phyloP scores from a whole-genome alignment of 192 early-diverging fungal genomes.

The Entophlyctis luteolus region DNA sequence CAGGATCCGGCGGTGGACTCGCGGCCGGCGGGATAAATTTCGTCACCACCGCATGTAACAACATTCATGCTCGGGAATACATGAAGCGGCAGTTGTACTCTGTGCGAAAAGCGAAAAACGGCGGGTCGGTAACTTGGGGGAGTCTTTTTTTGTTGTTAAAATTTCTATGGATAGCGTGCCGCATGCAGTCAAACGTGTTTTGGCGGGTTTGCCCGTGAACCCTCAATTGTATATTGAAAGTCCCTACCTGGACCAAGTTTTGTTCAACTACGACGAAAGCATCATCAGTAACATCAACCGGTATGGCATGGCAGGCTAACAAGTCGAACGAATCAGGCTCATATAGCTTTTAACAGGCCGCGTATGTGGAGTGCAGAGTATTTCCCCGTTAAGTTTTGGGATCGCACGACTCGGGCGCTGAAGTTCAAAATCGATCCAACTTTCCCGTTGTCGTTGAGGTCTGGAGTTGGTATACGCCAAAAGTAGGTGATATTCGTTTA shows the following conservation, averaged over 20 bases:
- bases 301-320: constrained; percentile 33
- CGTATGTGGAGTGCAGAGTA: constrained; percentile 50
- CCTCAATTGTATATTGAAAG: constrained; percentile 61
- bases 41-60: constrained; percentile 50
- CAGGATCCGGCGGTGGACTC: neutral
- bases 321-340: neutral
- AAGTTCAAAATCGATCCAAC: constrained; percentile 58
- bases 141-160: too few species aligned
- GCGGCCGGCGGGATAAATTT: too few species aligned
- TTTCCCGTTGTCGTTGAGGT: constrained; percentile 9
- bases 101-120: constrained; percentile 65
- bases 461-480: neutral
- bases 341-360: neutral
- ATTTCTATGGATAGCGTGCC: constrained; percentile 33
- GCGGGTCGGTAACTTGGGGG: constrained; percentile 66
- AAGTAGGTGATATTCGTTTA: neutral
- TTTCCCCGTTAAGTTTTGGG: constrained; percentile 61
- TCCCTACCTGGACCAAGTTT: constrained; percentile 62
- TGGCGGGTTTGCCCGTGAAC: constrained; percentile 56
- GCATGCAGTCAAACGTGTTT: constrained; percentile 58
- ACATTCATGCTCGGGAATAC: constrained; percentile 52
- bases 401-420: constrained; percentile 50
- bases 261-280: constrained; percentile 70
- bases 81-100: constrained; percentile 51
- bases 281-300: constrained; percentile 57